A percentile compares a stretch with the other conserved stretches of the same genome.
phyloP scores from a whole-genome alignment of 2,329 filamentous ascomycete species.

The Claviceps paspali region DNA sequence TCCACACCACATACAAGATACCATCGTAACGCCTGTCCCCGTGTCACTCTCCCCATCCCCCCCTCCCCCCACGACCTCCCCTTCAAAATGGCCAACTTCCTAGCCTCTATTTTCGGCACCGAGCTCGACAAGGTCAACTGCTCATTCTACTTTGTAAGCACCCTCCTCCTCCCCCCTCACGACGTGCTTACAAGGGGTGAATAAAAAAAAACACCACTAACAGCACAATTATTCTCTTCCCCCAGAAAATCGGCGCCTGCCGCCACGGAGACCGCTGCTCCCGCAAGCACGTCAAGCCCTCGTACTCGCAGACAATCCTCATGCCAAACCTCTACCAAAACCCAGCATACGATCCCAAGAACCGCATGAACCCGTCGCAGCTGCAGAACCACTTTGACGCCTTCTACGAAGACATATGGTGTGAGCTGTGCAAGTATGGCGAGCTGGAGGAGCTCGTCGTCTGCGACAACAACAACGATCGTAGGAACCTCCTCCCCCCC shows the following conservation, averaged over 20 bases:
- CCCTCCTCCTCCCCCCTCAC: neutral
- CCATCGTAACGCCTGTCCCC: too few relatives aligned
- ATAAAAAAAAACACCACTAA: neutral
- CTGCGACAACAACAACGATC: conserved; percentile 99
- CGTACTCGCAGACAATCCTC: conserved; percentile 93
- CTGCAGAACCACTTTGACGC: conserved; percentile 99
- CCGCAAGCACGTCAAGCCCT: conserved; percentile 97
- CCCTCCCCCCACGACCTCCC: conserved; percentile 3
- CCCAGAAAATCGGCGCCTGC: conserved; percentile 97
- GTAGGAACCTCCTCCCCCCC: conserved; percentile 35
- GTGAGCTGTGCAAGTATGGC: conserved; percentile 98
- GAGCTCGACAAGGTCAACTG: conserved; percentile 99
- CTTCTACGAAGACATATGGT: conserved; percentile 99
- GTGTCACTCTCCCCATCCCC: too few relatives aligned
- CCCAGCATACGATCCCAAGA: conserved; percentile 90
- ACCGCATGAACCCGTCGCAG: conserved; percentile 90
- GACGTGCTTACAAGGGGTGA: too few relatives aligned
- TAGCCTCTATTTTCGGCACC: conserved; percentile 97
- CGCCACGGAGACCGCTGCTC: conserved; percentile 96
- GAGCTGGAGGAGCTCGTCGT: conserved; percentile 96
- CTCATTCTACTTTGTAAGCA: conserved; percentile 66
- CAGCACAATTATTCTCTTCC: too few relatives aligned
- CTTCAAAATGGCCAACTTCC: conserved; percentile 76
- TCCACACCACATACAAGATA: too few relatives aligned
- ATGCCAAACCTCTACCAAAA: conserved; percentile 99